A percentile compares a stretch with the other conserved stretches of the same genome.
These are phyloP conservation scores for Phytopythium mirpurense DNA, from an alignment of 352 stramenopile species.

Conservation along the genomic window DNA sequence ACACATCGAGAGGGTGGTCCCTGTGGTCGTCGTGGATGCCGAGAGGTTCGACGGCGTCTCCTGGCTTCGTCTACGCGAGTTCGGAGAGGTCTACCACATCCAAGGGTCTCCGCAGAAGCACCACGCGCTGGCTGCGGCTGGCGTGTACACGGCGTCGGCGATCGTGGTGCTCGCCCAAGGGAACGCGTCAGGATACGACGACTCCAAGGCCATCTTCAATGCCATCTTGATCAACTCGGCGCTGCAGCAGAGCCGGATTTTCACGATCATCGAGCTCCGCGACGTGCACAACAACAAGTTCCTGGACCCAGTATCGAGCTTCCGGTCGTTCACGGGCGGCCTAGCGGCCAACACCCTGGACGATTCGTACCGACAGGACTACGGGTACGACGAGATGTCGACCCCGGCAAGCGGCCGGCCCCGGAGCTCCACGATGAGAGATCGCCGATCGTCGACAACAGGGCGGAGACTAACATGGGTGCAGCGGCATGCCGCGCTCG, in stretches of 20 bases:
- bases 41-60: slow-evolving; percentile 58
- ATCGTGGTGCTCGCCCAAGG: slow-evolving; percentile 81
- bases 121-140: slow-evolving; percentile 56
- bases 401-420: neutral
- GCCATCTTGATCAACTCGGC: slow-evolving; percentile 77
- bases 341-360: slow-evolving; percentile 2
- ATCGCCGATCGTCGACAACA: slow-evolving; percentile 16
- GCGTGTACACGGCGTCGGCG: slow-evolving; percentile 75
- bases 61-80: slow-evolving; percentile 61
- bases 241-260: slow-evolving; percentile 56
- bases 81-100: slow-evolving; percentile 77
- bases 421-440: slow-evolving; percentile 13
- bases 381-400: slow-evolving; percentile 4
- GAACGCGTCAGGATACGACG: slow-evolving; percentile 62
- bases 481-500: slow-evolving; percentile 19
- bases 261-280: slow-evolving; percentile 84
- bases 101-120: slow-evolving; percentile 72
- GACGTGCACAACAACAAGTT: slow-evolving; percentile 85
- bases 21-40: slow-evolving; percentile 73
- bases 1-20: slow-evolving; percentile 58
- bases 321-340: slow-evolving; percentile 23
- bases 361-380: slow-evolving; percentile 14
- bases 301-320: slow-evolving; percentile 67
- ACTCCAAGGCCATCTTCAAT: slow-evolving; percentile 86
- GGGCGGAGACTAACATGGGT: slow-evolving; percentile 37